A percentile compares a stretch with the other conserved stretches of the same genome.
Conservation (phyloP, 768 basidiomycete genomes). For the Roridomyces roridus region DNA sequence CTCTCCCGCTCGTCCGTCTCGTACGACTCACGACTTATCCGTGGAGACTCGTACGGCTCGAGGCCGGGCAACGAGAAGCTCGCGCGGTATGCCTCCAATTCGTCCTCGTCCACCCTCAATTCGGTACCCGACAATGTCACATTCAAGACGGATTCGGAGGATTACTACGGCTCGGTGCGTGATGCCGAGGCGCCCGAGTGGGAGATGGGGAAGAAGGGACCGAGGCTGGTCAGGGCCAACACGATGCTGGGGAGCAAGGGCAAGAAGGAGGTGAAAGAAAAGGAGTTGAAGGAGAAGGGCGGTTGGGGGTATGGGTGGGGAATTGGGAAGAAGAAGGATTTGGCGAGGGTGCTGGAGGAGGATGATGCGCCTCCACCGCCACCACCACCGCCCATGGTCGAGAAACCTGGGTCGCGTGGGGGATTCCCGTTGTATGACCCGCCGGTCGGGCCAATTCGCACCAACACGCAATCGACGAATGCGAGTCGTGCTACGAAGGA, state of each 20-base stretch:
- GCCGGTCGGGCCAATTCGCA: constrained; percentile 39
- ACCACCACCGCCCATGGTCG: constrained; percentile 25
- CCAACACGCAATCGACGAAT: constrained; percentile 46
- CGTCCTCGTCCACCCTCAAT: constrained; percentile 49
- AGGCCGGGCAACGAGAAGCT: constrained; percentile 37
- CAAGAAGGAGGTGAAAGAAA: constrained; percentile 28
- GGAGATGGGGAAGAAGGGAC: constrained; percentile 43
- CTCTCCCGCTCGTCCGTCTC: constrained; percentile 22
- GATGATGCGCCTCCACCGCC: constrained; percentile 5
- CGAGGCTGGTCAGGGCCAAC: constrained; percentile 53
- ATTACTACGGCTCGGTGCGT: constrained; percentile 49
- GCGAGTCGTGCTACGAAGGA: constrained; percentile 33
- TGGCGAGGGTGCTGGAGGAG: constrained; percentile 39
- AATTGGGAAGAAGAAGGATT: constrained; percentile 57
- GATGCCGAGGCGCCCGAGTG: constrained; percentile 39
- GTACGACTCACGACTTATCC: constrained; percentile 12
- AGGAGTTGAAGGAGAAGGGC: background rate
- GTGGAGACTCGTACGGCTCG: constrained; percentile 25
- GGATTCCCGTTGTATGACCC: constrained; percentile 46
- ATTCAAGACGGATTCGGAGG: constrained; percentile 67
- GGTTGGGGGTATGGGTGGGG: constrained; percentile 78
- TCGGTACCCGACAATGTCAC: constrained; percentile 54
- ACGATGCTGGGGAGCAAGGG: constrained; percentile 59
- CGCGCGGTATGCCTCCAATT: constrained; percentile 49
- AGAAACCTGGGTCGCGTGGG: constrained; percentile 20